These are phyloP conservation scores for Didymella pinodella DNA, from an alignment of 2,329 filamentous ascomycete species.

Conservation along the genomic window DNA sequence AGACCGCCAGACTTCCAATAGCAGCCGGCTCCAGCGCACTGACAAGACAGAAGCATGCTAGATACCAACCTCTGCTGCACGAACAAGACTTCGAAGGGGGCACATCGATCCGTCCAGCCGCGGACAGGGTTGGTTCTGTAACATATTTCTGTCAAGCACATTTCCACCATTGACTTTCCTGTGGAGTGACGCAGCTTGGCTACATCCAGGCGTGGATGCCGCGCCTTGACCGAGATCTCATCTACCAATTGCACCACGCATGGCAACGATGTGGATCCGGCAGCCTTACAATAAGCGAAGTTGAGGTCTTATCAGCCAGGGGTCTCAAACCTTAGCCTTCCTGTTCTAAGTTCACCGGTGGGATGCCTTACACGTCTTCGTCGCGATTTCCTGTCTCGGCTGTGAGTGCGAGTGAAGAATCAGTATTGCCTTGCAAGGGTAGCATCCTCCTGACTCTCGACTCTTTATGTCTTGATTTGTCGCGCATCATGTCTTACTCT, in stretches of 20 bases:
- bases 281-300: conserved; percentile 8
- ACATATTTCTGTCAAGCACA: neutral
- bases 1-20: neutral
- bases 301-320: conserved; percentile 7
- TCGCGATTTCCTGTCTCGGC: conserved; percentile 3
- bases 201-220: conserved; percentile 4
- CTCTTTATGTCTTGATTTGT: conserved; percentile 2
- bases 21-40: neutral
- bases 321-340: conserved; percentile 9
- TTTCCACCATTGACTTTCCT: conserved; percentile 1
- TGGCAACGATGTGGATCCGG: conserved; percentile 8
- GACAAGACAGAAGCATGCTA: neutral
- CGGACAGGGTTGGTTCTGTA: neutral
- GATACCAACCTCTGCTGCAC: neutral
- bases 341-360: conserved; percentile 9
- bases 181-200: conserved; percentile 8
- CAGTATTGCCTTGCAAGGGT: conserved; percentile 7
- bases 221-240: conserved; percentile 2
- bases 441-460: conserved; percentile 8
- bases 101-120: neutral
- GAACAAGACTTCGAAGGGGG: neutral
- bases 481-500: conserved; percentile 1
- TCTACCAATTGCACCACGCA: conserved; percentile 6
- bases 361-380: conserved; percentile 15
- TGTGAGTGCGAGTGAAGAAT: neutral